Conservation (phyloP, 208 protist species). For the Sergeia podlipaevii region DNA sequence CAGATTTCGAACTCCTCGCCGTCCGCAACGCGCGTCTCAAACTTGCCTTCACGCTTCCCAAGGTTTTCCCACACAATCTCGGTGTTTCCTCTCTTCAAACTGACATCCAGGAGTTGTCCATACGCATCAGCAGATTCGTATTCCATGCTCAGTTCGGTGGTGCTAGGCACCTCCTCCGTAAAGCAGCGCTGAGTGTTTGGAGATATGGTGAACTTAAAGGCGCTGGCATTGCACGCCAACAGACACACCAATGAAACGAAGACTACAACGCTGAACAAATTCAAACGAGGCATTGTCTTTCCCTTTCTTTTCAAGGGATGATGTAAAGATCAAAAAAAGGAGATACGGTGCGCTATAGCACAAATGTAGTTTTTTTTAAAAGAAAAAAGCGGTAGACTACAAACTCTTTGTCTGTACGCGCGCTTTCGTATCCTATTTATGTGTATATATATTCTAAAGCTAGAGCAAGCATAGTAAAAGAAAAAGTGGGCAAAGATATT, state of each 20-base stretch:
- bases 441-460: background rate
- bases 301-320: no score
- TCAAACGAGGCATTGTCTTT: no score
- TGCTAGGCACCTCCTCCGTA: constrained; percentile 67
- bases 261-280: no score
- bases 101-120: constrained; percentile 61
- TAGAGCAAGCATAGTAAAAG: background rate
- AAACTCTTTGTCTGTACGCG: no score
- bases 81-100: constrained; percentile 9
- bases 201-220: constrained; percentile 57
- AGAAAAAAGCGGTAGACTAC: no score
- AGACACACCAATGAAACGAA: no score
- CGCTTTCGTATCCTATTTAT: constrained; percentile 1
- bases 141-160: constrained; percentile 40
- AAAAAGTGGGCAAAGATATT: background rate
- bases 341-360: no score
- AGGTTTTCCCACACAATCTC: background rate
- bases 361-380: no score
- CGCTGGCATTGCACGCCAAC: background rate
- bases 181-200: constrained; percentile 63
- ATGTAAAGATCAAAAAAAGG: no score
- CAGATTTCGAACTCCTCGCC: constrained; percentile 78
- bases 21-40: constrained; percentile 22
- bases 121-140: constrained; percentile 53
- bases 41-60: constrained; percentile 29